A percentile compares a stretch with the other conserved stretches of the same genome.
phyloP scores from a whole-genome alignment of 2,329 filamentous ascomycete genomes.

The Trichothecium roseum region DNA sequence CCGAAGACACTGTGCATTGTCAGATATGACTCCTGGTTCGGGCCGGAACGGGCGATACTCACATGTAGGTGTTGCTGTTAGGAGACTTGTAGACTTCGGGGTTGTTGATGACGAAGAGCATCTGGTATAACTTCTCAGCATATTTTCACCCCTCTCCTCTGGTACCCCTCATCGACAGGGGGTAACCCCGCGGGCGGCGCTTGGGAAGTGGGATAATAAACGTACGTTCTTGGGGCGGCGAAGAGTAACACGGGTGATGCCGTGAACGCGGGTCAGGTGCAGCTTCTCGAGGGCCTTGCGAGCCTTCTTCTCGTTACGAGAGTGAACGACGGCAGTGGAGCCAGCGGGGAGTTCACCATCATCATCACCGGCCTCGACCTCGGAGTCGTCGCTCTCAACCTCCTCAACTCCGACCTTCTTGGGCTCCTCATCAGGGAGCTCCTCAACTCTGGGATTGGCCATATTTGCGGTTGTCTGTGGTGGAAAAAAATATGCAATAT shows the following conservation, averaged over 20 bases:
- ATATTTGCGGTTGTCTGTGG: conserved; percentile 48
- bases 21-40: conserved; percentile 5
- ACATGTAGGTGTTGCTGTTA: conserved; percentile 99
- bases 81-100: conserved; percentile 99
- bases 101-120: conserved; percentile 99
- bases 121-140: conserved; percentile 41
- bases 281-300: conserved; percentile 99
- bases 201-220: too few species aligned
- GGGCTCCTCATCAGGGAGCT: conserved; percentile 84
- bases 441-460: conserved; percentile 97
- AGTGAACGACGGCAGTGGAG: conserved; percentile 85
- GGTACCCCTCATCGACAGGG: neutral
- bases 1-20: conserved; percentile 88
- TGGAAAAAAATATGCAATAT: conserved; percentile 10
- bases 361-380: conserved; percentile 70
- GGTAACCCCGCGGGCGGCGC: too few species aligned
- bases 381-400: conserved; percentile 62
- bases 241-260: conserved; percentile 96
- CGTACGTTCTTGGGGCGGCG: conserved; percentile 98
- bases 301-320: conserved; percentile 99
- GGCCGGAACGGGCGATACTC: conserved; percentile 40
- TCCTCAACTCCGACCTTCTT: conserved; percentile 73
- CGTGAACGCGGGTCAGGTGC: conserved; percentile 88
- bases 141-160: conserved; percentile 4
- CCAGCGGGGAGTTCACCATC: conserved; percentile 73